phyloP scores from a whole-genome alignment of 2,329 filamentous ascomycete genomes.

The Escovopsis weberi region DNA sequence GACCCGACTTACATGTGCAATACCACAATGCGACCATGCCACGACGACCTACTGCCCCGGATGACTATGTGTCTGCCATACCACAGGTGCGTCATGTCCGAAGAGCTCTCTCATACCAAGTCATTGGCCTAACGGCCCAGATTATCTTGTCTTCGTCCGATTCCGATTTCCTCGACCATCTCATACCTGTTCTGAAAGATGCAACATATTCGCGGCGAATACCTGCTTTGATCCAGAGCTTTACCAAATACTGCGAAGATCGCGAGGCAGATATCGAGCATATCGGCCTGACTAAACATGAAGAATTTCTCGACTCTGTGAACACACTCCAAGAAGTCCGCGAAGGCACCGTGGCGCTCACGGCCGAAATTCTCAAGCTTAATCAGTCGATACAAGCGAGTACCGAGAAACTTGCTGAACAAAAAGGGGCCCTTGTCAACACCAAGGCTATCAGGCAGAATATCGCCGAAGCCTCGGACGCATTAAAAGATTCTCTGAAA shows the following conservation, averaged over 20 bases:
- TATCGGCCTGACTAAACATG: conserved; percentile 90
- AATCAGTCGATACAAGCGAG: conserved; percentile 92
- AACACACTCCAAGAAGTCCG: conserved; percentile 86
- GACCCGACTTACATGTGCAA: background rate
- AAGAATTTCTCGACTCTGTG: conserved; percentile 88
- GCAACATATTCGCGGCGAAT: conserved; percentile 63
- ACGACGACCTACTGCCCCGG: conserved; percentile 29
- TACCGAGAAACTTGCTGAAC: conserved; percentile 83
- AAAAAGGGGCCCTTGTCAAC: conserved; percentile 89
- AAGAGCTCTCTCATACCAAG: conserved; percentile 5
- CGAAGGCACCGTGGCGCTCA: conserved; percentile 78
- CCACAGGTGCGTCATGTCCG: conserved; percentile 22
- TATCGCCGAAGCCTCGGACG: conserved; percentile 81
- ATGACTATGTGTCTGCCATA: conserved; percentile 32
- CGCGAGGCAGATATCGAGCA: conserved; percentile 85
- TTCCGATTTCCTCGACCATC: conserved; percentile 84
- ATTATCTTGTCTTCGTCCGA: conserved; percentile 88
- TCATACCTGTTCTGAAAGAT: conserved; percentile 90
- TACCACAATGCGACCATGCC: conserved; percentile 20
- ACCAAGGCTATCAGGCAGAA: conserved; percentile 87
- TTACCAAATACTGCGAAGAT: conserved; percentile 60
- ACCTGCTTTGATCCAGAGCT: conserved; percentile 58
- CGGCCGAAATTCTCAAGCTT: conserved; percentile 77
- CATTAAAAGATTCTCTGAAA: conserved; percentile 79
- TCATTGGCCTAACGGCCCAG: conserved; percentile 28